Evolutionary conservation across 306 rosid species (phyloP), one percentile per base, ranked within the genome.

Genomic region (Psophocarpus tetragonolobus): DNA sequence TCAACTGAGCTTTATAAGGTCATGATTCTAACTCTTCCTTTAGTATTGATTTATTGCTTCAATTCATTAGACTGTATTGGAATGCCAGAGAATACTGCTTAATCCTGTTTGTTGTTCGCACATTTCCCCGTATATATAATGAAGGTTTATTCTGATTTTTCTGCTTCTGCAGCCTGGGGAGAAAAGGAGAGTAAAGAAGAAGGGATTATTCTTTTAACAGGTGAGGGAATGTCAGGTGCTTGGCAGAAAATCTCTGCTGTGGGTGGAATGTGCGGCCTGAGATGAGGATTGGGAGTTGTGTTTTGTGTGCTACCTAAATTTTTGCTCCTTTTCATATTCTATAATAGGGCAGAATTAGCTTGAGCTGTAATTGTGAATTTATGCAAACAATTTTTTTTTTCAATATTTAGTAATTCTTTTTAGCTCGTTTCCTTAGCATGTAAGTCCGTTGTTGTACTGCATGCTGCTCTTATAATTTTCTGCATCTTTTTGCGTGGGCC

Each of bases 131-230:
- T n/a, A n/a, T 33, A 50, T 32, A 38, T 61, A 56, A 58, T 58
- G 21, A 77, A 47, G 73, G 50, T 8, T 82, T 76, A 6, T 53
- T 67, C 17, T 57, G 23, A 9, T 48, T 77, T 67, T 57, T 68
- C 23, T 33, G 68, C 68, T 73, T 83, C 21, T 76, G 85, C 97
- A 94, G 98, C 96, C 98, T 57, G 85, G 87, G 68, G 97, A 90
- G 87, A 90, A 87, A 82, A 90, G 76, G 85, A 90, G 93, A 80
- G 93, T 84, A 48, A 94, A 86, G 85, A 94, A 84, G 87, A 87
- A 87, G 85, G 88, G 81, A 72, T 41, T 85, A 73, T 94, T 92
- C 88, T 94, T 90, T 80, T 51, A 83, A 84, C 89, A 89, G 85
- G 87, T 89, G 51, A 70, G 5, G 51, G 27, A 24, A 78, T 38